A percentile compares a stretch with the other conserved stretches of the same genome.
These are phyloP conservation scores for Myxozyma melibiosi DNA, from an alignment of 805 yeast genomes.

Conservation along the genomic window DNA sequence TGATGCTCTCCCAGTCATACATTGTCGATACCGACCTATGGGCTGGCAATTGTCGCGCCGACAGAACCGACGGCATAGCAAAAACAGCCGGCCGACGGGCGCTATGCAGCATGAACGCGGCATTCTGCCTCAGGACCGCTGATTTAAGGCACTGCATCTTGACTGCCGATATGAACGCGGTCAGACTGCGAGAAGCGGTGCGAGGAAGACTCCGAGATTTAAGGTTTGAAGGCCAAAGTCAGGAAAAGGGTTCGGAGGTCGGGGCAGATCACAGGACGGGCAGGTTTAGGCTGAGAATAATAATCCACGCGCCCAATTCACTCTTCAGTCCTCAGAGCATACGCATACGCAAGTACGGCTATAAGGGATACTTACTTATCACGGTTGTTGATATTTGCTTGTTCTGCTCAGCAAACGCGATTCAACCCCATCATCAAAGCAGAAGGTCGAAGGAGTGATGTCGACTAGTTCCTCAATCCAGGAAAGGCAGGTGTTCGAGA, in stretches of 20 bases:
- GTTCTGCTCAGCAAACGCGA: too few species aligned
- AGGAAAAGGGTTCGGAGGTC: too few species aligned
- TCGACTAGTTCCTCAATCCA: slow-evolving; percentile 11
- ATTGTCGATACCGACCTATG: slow-evolving; percentile 57
- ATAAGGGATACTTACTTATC: too few species aligned
- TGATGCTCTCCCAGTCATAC: slow-evolving; percentile 83
- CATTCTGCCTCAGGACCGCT: background rate
- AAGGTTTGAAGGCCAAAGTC: background rate
- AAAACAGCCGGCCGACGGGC: background rate
- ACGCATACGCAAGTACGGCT: too few species aligned
- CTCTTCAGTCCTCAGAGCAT: too few species aligned
- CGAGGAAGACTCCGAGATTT: background rate
- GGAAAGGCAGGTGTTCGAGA: slow-evolving; percentile 20
- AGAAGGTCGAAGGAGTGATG: too few species aligned
- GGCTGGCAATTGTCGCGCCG: background rate
- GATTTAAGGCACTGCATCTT: background rate
- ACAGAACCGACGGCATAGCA: too few species aligned
- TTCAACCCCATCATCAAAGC: too few species aligned
- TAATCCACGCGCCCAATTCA: too few species aligned
- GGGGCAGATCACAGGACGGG: too few species aligned
- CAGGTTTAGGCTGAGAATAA: too few species aligned
- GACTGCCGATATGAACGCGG: background rate
- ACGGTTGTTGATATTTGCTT: too few species aligned
- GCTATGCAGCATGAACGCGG: background rate
- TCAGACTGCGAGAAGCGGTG: background rate